A percentile compares a stretch with the other conserved stretches of the same genome.
phyloP scores from a whole-genome alignment of 176 grass and related monocot genomes.

The Zoysia japonica region DNA sequence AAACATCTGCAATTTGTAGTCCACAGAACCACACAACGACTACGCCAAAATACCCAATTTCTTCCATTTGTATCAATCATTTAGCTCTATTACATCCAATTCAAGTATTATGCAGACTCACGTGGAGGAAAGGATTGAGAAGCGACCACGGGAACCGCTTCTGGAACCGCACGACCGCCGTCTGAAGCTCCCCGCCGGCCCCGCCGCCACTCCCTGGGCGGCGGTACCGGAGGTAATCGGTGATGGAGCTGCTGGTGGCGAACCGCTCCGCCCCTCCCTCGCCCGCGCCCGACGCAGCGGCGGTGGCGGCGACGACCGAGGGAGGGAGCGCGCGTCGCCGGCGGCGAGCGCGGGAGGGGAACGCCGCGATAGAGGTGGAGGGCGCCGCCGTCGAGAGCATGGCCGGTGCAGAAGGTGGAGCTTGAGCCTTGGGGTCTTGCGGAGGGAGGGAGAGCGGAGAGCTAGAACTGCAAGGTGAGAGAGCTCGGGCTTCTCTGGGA shows the following conservation, averaged over 20 bases:
- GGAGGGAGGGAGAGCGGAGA: not conserved
- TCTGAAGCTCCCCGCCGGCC: constrained; percentile 64
- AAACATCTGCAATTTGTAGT: not conserved
- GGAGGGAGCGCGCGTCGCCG: not conserved
- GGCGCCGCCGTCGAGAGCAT: constrained; percentile 45
- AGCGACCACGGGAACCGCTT: constrained; percentile 71
- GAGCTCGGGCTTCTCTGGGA: not conserved
- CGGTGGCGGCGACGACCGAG: not conserved
- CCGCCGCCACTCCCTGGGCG: constrained; percentile 8
- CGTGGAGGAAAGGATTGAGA: constrained; percentile 64
- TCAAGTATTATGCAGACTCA: not conserved
- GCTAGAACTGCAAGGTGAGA: not conserved
- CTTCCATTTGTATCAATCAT: not conserved
- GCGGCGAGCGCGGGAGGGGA: constrained; percentile 18
- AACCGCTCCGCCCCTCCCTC: constrained; percentile 35
- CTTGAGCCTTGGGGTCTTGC: not conserved
- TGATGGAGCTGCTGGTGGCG: constrained; percentile 45
- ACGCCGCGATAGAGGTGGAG: constrained; percentile 26
- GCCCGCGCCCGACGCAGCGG: not conserved
- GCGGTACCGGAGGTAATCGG: constrained; percentile 74
- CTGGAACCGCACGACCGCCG: constrained; percentile 77
- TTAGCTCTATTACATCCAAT: not conserved
- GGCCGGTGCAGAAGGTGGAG: not conserved
- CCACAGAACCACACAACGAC: not conserved
- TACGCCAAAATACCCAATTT: not conserved